A percentile compares a stretch with the other conserved stretches of the same genome.
Evolutionary conservation across 176 grass and related monocot species (phyloP).

Genomic region (Triticum monococcum): DNA sequence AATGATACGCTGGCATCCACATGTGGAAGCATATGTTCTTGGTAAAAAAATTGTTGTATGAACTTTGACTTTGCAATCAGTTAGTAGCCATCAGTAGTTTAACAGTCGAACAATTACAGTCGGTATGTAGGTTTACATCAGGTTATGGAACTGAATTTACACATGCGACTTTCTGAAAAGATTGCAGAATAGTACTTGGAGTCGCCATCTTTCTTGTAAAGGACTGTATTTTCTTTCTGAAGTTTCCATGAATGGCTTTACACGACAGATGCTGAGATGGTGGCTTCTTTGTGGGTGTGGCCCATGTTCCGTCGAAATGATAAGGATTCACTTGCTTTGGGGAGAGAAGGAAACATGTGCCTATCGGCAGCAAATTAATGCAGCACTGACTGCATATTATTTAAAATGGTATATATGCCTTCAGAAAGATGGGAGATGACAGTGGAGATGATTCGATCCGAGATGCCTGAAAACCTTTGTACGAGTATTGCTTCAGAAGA

Average conservation of each 20-base stretch:
- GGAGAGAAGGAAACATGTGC: neutral
- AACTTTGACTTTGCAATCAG: slow-evolving; percentile 26
- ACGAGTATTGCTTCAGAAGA: slow-evolving; percentile 10
- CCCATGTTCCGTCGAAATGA: slow-evolving; percentile 10
- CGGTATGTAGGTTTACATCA: neutral
- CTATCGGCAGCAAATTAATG: neutral
- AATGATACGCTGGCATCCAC: neutral
- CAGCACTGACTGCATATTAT: neutral
- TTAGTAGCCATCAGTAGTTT: neutral
- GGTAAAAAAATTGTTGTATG: neutral
- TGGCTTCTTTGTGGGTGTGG: slow-evolving; percentile 6
- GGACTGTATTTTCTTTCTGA: slow-evolving; percentile 8
- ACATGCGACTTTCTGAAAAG: neutral
- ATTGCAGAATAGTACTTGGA: slow-evolving; percentile 1
- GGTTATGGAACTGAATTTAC: neutral
- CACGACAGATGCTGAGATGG: slow-evolving; percentile 13
- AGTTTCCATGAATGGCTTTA: neutral
- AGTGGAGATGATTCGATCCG: neutral
- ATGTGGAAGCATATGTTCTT: slow-evolving; percentile 46
- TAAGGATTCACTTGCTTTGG: slow-evolving; percentile 26
- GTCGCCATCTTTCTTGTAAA: neutral
- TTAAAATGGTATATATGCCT: neutral
- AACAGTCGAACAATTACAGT: neutral
- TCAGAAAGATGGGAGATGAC: neutral
- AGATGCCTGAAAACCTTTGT: slow-evolving; percentile 3